A percentile compares a stretch with the other conserved stretches of the same genome.
Conservation (phyloP, 352 stramenopile species). For the Globisporangium orthogonon region DNA sequence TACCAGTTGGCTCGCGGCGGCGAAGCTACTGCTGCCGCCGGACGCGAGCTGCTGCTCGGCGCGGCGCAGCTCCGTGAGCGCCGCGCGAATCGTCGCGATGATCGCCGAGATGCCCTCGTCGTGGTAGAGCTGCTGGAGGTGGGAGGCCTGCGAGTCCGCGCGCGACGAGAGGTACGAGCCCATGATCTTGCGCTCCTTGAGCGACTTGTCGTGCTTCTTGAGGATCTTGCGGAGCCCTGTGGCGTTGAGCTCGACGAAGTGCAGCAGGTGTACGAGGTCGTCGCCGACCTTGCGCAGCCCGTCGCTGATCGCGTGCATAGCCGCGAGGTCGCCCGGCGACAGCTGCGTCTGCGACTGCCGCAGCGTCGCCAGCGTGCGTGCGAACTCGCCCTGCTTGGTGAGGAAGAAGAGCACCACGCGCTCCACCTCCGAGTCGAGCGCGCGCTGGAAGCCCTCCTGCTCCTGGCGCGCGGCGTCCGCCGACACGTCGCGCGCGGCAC, state of each 20-base stretch:
- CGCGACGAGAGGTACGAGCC: slow-evolving; percentile 76
- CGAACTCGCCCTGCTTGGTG: slow-evolving; percentile 79
- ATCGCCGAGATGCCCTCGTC: slow-evolving; percentile 87
- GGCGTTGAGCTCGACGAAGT: slow-evolving; percentile 85
- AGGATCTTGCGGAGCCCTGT: slow-evolving; percentile 87
- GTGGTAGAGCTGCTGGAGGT: slow-evolving; percentile 82
- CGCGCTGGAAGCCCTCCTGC: slow-evolving; percentile 66
- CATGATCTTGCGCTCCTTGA: slow-evolving; percentile 84
- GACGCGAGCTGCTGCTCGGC: slow-evolving; percentile 33
- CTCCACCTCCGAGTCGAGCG: slow-evolving; percentile 79
- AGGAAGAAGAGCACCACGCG: slow-evolving; percentile 84
- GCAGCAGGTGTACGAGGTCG: slow-evolving; percentile 72
- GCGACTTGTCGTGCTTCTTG: slow-evolving; percentile 86
- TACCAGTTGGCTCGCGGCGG: slow-evolving; percentile 8
- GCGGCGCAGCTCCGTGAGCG: slow-evolving; percentile 51
- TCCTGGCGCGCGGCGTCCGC: slow-evolving; percentile 19
- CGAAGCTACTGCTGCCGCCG: not conserved
- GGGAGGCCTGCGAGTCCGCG: slow-evolving; percentile 76
- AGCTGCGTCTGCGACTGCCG: slow-evolving; percentile 43
- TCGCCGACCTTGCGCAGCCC: slow-evolving; percentile 68
- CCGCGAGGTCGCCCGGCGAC: slow-evolving; percentile 35
- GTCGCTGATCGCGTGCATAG: slow-evolving; percentile 66
- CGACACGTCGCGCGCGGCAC: slow-evolving; percentile 33
- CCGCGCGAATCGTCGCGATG: slow-evolving; percentile 72
- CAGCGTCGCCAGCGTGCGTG: slow-evolving; percentile 48